Evolutionary conservation across 768 basidiomycete genomes (phyloP).

Genomic region (Lenzites betulinus): DNA sequence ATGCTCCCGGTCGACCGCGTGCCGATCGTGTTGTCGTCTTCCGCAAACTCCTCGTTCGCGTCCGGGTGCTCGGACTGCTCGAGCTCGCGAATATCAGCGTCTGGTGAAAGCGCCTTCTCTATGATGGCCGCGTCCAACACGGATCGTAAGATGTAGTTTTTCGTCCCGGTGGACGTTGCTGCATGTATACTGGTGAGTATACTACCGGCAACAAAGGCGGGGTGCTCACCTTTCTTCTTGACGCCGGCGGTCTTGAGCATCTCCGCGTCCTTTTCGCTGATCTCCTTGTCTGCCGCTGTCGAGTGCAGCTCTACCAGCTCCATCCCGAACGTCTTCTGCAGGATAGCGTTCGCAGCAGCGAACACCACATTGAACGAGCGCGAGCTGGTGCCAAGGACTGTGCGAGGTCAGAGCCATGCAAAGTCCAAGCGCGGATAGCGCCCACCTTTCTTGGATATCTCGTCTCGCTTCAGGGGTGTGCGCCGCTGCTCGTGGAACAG

Average conservation of each 20-base stretch:
- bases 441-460: conserved; percentile 82
- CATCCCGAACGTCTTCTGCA: conserved; percentile 75
- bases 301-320: conserved; percentile 79
- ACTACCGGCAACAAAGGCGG: background rate
- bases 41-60: conserved; percentile 49
- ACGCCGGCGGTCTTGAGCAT: conserved; percentile 52
- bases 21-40: conserved; percentile 47
- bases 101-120: conserved; percentile 55
- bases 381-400: conserved; percentile 52
- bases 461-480: conserved; percentile 69
- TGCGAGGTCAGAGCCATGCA: conserved; percentile 24
- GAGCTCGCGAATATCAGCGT: conserved; percentile 44
- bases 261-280: conserved; percentile 47
- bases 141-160: conserved; percentile 85
- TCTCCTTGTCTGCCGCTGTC: conserved; percentile 57
- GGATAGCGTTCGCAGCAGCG: conserved; percentile 58
- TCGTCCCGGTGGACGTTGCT: conserved; percentile 64
- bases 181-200: background rate
- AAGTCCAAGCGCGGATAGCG: background rate
- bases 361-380: conserved; percentile 71
- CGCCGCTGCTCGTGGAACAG: conserved; percentile 80
- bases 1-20: conserved; percentile 63
- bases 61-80: conserved; percentile 51
- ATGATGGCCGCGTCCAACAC: conserved; percentile 63
- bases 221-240: conserved; percentile 63